Base-by-base conservation (phyloP, 768 basidiomycete species). In the Naganishia vaughanmartiniae region DNA sequence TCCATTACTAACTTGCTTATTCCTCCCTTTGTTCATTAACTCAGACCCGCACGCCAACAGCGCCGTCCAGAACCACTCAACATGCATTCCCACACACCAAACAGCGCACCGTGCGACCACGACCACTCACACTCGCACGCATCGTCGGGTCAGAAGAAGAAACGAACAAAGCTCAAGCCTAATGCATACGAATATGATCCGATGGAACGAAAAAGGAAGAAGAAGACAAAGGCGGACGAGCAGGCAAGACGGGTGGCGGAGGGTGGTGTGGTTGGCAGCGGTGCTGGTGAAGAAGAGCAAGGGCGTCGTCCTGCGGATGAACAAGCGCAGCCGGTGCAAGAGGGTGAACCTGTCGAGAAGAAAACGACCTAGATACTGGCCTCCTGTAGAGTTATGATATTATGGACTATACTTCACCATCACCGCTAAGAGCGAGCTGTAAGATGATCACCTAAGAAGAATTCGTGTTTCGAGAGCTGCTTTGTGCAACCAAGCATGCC, bases 121-220 rank as follows among this genome's bases (percentile, higher is more conserved):
- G 57, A 58, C 7, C 34, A 63, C 60, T n/a, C 39, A 39, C 39
- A 45, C 26, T n/a, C n/a, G 19, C 48, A 51, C 48, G 48, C 24
- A 26, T 51, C 48, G n/a, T 51, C 48, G 21, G 34, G 57, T 21
- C 39, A 45, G 24, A 63, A 63, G 28, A 45, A 63, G 60, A 26
- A n/a, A 7, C 39, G 60, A 4, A 45, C 17, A 28, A 58, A 58
- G 57, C 36, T 34, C 57, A 63, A 63, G 60, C 60, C 60, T 36
- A 63, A 63, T 45, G 60, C 60, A 10, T 63, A 63, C 42, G 60
- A 63, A 42, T 24, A 26, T 26, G 60, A 63, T 63, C 60, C 60
- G 31, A 42, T 26, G n/a, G 60, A 63, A 26, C 30, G 42, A n/a
- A 63, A 45, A 42, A 2, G 60, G 60, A 63, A 63, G 26, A 42